phyloP scores from a whole-genome alignment of 441 rosid species.

The Macaranga tanarius region DNA sequence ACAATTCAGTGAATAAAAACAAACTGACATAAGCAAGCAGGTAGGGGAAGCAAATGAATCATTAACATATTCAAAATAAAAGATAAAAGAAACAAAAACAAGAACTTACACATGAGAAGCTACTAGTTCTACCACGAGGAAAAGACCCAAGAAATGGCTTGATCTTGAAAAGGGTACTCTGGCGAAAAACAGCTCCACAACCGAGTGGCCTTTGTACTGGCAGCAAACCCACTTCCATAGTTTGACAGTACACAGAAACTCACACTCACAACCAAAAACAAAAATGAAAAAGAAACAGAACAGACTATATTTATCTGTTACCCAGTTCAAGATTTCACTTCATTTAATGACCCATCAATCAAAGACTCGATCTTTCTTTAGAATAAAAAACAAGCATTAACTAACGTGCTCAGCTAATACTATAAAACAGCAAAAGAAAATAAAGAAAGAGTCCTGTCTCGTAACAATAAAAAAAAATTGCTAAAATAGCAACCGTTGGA shows the following conservation, averaged over 20 bases:
- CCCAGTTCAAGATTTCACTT: background rate
- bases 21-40: background rate
- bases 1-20: background rate
- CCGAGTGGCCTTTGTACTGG: conserved; percentile 53
- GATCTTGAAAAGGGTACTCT: conserved; percentile 43
- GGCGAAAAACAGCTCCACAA: conserved; percentile 36
- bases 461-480: background rate
- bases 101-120: conserved; percentile 34
- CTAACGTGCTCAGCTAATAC: background rate
- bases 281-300: background rate
- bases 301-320: conserved; percentile 12
- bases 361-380: conserved; percentile 6
- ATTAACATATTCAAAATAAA: background rate
- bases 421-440: background rate
- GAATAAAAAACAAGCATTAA: background rate
- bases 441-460: background rate
- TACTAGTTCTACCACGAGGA: conserved; percentile 35
- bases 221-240: conserved; percentile 63
- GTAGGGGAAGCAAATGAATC: background rate
- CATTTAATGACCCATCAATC: conserved; percentile 12
- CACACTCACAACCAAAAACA: background rate
- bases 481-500: background rate
- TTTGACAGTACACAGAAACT: background rate
- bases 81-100: conserved; percentile 8
- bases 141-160: conserved; percentile 49